Percentiles rank a stretch among this genome's conserved stretches.
Conservation (phyloP, 2,329 filamentous ascomycete genomes). For the Drechslera avenae region DNA sequence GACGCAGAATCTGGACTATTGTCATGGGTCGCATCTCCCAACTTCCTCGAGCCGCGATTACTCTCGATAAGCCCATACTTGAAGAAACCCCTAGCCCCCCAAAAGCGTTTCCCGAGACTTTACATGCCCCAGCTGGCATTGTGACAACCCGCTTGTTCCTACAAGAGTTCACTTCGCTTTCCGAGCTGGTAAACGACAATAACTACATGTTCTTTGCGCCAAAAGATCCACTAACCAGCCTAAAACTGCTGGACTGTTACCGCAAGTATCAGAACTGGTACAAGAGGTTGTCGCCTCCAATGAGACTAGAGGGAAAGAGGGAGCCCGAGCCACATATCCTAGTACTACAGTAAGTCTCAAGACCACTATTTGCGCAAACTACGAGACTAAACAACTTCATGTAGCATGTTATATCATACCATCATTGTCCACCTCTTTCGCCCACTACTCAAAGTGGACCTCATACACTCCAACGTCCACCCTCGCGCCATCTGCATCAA, state of each 20-base stretch:
- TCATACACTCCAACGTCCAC: conserved; percentile 62
- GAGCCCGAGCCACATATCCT: conserved; percentile 75
- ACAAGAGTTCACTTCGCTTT: conserved; percentile 69
- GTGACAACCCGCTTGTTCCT: conserved; percentile 46
- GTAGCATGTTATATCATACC: conserved; percentile 70
- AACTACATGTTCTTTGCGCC: conserved; percentile 75
- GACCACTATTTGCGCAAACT: neutral
- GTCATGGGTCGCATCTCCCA: conserved; percentile 55
- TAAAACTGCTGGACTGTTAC: conserved; percentile 67
- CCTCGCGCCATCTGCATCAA: conserved; percentile 69
- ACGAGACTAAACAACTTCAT: conserved; percentile 13
- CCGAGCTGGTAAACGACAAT: conserved; percentile 74
- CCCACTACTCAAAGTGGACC: conserved; percentile 69
- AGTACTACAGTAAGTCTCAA: conserved; percentile 70
- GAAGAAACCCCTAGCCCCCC: conserved; percentile 63
- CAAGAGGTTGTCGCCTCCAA: conserved; percentile 66
- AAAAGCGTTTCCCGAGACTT: conserved; percentile 43
- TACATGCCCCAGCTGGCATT: conserved; percentile 14
- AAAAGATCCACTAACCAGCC: conserved; percentile 66
- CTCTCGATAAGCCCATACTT: conserved; percentile 53
- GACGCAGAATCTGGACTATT: conserved; percentile 52
- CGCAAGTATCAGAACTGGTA: conserved; percentile 75
- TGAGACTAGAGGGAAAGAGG: conserved; percentile 54
- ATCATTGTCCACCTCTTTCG: conserved; percentile 75
- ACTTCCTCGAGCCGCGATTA: conserved; percentile 56